phyloP scores from a whole-genome alignment of 805 yeast species.

The Metschnikowia matae region DNA sequence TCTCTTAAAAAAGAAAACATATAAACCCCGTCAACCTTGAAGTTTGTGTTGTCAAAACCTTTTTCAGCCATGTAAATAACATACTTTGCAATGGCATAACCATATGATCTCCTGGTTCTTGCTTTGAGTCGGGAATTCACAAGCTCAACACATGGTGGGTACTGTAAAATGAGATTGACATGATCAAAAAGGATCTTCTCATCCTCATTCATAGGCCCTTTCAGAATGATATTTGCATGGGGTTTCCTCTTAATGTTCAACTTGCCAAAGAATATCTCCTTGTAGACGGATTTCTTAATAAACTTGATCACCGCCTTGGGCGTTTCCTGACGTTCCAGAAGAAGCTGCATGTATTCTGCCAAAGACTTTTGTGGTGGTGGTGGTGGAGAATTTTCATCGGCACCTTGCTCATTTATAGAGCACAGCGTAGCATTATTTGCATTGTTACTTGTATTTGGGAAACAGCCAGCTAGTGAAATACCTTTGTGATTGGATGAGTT shows the following conservation, averaged over 20 bases:
- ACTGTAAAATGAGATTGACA: background rate
- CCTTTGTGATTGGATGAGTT: too few species aligned
- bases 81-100: background rate
- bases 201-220: background rate
- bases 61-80: background rate
- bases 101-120: background rate
- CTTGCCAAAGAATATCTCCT: background rate
- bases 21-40: background rate
- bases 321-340: background rate
- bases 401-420: too few species aligned
- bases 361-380: background rate
- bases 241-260: background rate
- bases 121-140: background rate
- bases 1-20: background rate
- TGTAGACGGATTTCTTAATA: background rate
- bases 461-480: too few species aligned
- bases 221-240: background rate
- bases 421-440: too few species aligned
- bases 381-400: too few species aligned
- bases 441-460: too few species aligned
- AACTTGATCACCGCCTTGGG: background rate
- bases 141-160: background rate
- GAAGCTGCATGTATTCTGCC: background rate
- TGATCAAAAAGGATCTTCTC: background rate
- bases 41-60: background rate